Percentiles rank a stretch among this genome's conserved stretches.
Conservation (phyloP, 805 yeast genomes). For the Starmera dryadoides region DNA sequence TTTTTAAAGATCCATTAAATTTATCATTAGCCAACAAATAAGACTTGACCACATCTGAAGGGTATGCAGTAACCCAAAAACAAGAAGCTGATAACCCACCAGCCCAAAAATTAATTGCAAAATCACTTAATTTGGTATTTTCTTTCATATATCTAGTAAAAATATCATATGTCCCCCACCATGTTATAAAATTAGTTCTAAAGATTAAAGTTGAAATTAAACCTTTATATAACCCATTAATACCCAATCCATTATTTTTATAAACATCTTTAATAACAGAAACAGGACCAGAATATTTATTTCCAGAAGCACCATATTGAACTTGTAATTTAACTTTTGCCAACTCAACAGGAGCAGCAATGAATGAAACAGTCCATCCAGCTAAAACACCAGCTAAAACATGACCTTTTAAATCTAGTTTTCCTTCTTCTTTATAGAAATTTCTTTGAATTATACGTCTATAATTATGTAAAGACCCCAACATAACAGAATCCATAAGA, state of each 20-base stretch:
- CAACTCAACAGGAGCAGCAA: constrained; percentile 93
- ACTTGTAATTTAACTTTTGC: constrained; percentile 86
- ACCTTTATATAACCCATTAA: constrained; percentile 74
- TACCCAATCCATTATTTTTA: constrained; percentile 44
- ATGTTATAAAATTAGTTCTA: constrained; percentile 77
- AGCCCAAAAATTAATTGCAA: constrained; percentile 82
- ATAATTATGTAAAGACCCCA: constrained; percentile 80
- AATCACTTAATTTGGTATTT: constrained; percentile 56
- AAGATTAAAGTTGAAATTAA: constrained; percentile 81
- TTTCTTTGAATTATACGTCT: constrained; percentile 58
- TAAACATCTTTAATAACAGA: constrained; percentile 60
- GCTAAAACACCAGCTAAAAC: constrained; percentile 69
- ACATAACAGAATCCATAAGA: constrained; percentile 85
- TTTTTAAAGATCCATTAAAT: constrained; percentile 59
- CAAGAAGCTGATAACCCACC: constrained; percentile 85
- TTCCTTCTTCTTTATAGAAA: constrained; percentile 49
- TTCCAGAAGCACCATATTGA: constrained; percentile 74
- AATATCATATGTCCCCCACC: constrained; percentile 93
- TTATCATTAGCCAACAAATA: constrained; percentile 77
- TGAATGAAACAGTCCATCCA: constrained; percentile 88
- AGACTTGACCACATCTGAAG: constrained; percentile 84
- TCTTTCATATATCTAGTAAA: constrained; percentile 62
- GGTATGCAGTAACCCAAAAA: constrained; percentile 87
- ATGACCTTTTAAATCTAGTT: constrained; percentile 69
- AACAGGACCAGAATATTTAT: constrained; percentile 68